Evolutionary conservation across 1,284 basidiomycete species (phyloP).

Genomic region (Stygiomarasmius scandens): DNA sequence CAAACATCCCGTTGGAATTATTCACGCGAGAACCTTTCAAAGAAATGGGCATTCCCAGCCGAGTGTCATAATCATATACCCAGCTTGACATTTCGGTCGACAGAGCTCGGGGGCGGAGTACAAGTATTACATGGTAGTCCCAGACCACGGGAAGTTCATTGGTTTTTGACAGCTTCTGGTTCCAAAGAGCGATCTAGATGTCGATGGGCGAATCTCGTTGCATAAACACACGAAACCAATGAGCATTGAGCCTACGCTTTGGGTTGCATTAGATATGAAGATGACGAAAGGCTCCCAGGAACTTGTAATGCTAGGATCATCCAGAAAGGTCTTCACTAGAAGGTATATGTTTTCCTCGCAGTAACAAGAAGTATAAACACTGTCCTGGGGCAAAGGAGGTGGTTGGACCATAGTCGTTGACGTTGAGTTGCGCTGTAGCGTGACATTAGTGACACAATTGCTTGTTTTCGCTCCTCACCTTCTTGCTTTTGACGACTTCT

Average conservation of each 20-base stretch:
- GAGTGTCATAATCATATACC: constrained; percentile 71
- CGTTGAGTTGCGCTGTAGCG: not conserved
- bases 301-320: constrained; percentile 26
- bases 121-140: constrained; percentile 77
- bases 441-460: constrained; percentile 2
- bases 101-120: constrained; percentile 39
- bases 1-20: constrained; percentile 10
- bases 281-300: constrained; percentile 57
- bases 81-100: constrained; percentile 33
- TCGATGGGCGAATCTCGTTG: constrained; percentile 7
- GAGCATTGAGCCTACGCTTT: constrained; percentile 31
- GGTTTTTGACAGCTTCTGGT: constrained; percentile 49
- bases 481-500: constrained; percentile 10
- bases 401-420: not conserved
- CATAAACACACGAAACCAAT: not conserved
- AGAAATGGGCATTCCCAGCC: constrained; percentile 49
- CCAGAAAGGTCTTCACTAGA: constrained; percentile 49
- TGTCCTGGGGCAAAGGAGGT: constrained; percentile 16
- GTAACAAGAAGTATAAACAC: constrained; percentile 29
- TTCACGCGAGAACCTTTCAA: constrained; percentile 52
- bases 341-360: constrained; percentile 79
- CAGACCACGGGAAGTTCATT: constrained; percentile 53
- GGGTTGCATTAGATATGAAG: constrained; percentile 67
- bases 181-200: constrained; percentile 63
- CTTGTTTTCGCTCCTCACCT: not conserved